phyloP scores from a whole-genome alignment of 2,329 filamentous ascomycete genomes.

The Diaporthe sp. region DNA sequence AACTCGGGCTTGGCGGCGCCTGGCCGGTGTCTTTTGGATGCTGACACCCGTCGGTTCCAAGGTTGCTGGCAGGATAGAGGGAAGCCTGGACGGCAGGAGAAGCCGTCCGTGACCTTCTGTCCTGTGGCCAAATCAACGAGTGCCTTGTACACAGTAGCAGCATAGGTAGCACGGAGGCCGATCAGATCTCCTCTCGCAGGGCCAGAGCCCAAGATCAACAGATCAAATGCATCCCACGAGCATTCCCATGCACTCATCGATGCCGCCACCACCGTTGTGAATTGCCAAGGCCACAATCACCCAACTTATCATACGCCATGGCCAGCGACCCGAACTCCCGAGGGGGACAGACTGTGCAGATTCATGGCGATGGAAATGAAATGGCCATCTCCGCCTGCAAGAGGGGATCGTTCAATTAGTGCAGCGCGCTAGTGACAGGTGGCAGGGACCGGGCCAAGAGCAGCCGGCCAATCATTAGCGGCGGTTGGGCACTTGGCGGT shows the following conservation, averaged over 20 bases:
- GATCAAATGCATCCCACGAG: conserved; percentile 10
- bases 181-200: conserved; percentile 30
- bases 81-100: background rate
- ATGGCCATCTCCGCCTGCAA: conserved; percentile 19
- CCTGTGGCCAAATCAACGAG: background rate
- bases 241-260: background rate
- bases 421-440: conserved; percentile 3
- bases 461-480: conserved; percentile 16
- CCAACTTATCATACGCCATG: conserved; percentile 28
- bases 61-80: background rate
- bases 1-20: conserved; percentile 6
- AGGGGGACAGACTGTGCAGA: conserved; percentile 1
- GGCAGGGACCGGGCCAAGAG: conserved; percentile 14
- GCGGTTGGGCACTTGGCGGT: conserved; percentile 10
- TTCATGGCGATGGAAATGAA: conserved; percentile 16
- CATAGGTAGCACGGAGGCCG: conserved; percentile 23
- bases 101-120: background rate
- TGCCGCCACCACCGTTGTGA: conserved; percentile 5
- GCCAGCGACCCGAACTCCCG: conserved; percentile 25
- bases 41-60: conserved; percentile 25
- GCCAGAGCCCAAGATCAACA: conserved; percentile 12
- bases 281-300: conserved; percentile 28
- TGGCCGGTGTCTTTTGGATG: conserved; percentile 18
- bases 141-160: conserved; percentile 15
- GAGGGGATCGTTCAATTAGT: conserved; percentile 14